phyloP scores from a whole-genome alignment of 768 basidiomycete species.

The Hemileccinum rubropunctum region DNA sequence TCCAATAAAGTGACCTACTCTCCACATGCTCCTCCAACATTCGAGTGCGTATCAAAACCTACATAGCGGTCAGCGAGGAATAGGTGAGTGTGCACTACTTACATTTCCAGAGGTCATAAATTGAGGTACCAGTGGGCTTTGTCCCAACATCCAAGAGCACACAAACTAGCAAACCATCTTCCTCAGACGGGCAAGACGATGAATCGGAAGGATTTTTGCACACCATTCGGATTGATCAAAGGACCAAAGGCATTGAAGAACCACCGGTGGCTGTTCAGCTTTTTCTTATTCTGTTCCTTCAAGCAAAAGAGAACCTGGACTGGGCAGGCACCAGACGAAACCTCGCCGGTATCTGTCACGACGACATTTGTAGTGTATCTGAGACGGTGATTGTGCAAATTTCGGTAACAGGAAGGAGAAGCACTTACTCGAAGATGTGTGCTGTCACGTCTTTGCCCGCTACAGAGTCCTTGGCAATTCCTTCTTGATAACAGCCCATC shows the following conservation, averaged over 20 bases:
- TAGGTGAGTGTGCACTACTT: constrained; percentile 4
- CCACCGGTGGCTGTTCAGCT: constrained; percentile 94
- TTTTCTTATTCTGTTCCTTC: constrained; percentile 97
- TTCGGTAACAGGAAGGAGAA: not conserved
- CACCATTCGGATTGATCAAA: constrained; percentile 79
- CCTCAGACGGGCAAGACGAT: not conserved
- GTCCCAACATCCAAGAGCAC: constrained; percentile 94
- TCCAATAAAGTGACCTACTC: constrained; percentile 49
- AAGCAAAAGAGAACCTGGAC: constrained; percentile 89
- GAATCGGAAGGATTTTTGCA: constrained; percentile 1
- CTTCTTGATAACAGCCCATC: constrained; percentile 90
- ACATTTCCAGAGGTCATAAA: constrained; percentile 97
- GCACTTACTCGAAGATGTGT: constrained; percentile 83
- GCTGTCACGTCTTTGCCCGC: constrained; percentile 90
- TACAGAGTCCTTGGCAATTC: constrained; percentile 85
- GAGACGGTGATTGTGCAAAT: constrained; percentile 3
- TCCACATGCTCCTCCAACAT: constrained; percentile 94
- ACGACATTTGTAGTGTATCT: constrained; percentile 79
- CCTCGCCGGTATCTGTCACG: constrained; percentile 78
- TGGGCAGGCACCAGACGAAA: constrained; percentile 70
- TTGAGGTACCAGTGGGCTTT: constrained; percentile 90
- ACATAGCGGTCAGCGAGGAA: constrained; percentile 5
- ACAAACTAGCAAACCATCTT: constrained; percentile 52
- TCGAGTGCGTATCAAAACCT: constrained; percentile 76
- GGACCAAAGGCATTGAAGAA: constrained; percentile 97